Evolutionary conservation across 2,329 filamentous ascomycete species (phyloP), one percentile per base, ranked within the genome.

Genomic region (Moelleriella libera): DNA sequence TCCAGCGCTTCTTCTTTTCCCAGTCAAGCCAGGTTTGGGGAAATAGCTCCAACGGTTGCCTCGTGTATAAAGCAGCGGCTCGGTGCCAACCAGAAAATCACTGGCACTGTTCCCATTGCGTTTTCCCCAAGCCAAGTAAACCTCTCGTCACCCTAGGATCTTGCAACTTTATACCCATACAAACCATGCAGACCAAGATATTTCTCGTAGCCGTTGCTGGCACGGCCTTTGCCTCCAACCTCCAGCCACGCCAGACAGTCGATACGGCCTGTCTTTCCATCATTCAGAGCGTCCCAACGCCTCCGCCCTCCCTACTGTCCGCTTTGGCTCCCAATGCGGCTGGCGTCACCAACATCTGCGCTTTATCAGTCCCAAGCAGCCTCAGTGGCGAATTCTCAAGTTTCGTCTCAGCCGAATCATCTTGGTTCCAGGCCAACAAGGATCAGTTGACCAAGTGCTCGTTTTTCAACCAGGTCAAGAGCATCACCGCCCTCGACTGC

Each of bases 361-460:
- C 48, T 51, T 58, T 61, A 56, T 57, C 48, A 47, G 48, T 57
- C 6, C 61, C 65, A n/a, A 40, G 51, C 28, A 57, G 54, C 53
- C 57, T 67, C 37, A 57, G 51, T 53, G 52, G 49, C 31, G 52
- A 61, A 41, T 65, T 60, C 55, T 49, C 53, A 29, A 56, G 53
- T 50, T 67, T 65, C 59, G 58, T 52, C 52, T 54, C 53, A 45
- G 47, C 59, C 50, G 47, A 62, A 34, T 21, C 51, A 8, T 55
- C 53, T 2, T 68, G 65, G 63, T 59, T 58, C 54, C 48, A 47
- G 21, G 42, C 51, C 37, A 55, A 63, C 58, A 44, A 52, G 49
- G 53, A 51, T 46, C 52, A 57, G 32, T 53, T 65, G 52, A 47
- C 45, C 9, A 51, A 55, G 47, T 67, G 64, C 55, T 50, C 60